Percentiles rank a stretch among this genome's conserved stretches.
Conservation (phyloP, 2,329 filamentous ascomycete species). For the Metarhizium sp. region DNA sequence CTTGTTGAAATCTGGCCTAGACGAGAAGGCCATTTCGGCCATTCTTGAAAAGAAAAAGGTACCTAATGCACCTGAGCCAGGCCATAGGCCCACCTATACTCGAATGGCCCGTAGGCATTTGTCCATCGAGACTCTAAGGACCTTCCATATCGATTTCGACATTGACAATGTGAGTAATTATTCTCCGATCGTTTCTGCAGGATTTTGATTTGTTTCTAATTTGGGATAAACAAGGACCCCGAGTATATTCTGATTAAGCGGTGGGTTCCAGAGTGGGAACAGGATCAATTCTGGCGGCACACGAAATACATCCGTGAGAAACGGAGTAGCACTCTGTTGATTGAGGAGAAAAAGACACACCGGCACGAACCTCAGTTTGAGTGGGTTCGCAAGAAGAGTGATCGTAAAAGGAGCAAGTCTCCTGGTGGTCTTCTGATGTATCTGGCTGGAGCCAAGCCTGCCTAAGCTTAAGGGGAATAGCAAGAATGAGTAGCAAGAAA, state of each 20-base stretch:
- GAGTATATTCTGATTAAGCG: constrained; percentile 65
- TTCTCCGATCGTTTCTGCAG: neutral
- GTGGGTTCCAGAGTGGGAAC: constrained; percentile 62
- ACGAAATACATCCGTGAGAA: constrained; percentile 55
- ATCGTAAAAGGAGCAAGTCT: constrained; percentile 46
- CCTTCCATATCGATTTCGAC: constrained; percentile 48
- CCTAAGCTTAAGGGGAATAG: neutral
- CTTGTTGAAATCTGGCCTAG: constrained; percentile 47
- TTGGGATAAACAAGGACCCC: constrained; percentile 38
- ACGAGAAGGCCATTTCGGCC: constrained; percentile 48
- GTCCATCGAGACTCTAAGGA: constrained; percentile 50
- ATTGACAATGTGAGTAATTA: constrained; percentile 40
- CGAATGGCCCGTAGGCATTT: constrained; percentile 53
- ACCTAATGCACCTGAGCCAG: constrained; percentile 18
- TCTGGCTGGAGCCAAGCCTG: constrained; percentile 35
- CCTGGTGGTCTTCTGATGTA: constrained; percentile 45
- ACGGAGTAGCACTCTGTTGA: constrained; percentile 34
- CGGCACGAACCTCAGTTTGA: constrained; percentile 40
- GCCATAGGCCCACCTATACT: constrained; percentile 46
- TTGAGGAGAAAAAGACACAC: constrained; percentile 36
- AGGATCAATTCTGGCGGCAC: constrained; percentile 64
- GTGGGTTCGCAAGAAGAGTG: constrained; percentile 47
- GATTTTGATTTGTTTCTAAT: neutral
- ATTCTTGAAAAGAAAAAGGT: constrained; percentile 49
- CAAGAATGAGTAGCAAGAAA: too few relatives aligned